Evolutionary conservation across 306 rosid species (phyloP).

Genomic region (Corylus avellana): DNA sequence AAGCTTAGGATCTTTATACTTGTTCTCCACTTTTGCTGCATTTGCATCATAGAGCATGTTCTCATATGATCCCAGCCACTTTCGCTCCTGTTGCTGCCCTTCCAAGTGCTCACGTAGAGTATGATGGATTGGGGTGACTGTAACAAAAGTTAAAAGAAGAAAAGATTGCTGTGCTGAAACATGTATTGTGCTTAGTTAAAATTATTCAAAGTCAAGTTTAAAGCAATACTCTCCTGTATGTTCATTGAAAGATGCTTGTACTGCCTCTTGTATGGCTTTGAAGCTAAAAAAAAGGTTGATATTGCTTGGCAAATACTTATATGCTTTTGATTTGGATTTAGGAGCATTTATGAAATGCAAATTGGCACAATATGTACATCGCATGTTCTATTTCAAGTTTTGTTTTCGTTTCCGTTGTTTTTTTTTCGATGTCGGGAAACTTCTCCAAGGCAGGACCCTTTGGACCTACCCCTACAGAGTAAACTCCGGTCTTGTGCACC

Average conservation of each 20-base stretch:
- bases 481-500: too few relatives aligned
- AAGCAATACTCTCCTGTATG: background rate
- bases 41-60: background rate
- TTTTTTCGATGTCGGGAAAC: too few relatives aligned
- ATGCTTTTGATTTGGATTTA: background rate
- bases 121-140: background rate
- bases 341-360: background rate
- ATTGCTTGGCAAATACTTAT: background rate
- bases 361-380: background rate
- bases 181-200: background rate
- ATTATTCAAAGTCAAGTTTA: background rate
- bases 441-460: too few relatives aligned
- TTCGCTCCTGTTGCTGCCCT: background rate
- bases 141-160: background rate
- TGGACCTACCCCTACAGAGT: too few relatives aligned
- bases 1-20: background rate
- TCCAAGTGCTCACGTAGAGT: background rate
- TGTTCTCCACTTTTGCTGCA: background rate
- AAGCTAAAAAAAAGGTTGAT: background rate
- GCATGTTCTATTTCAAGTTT: background rate
- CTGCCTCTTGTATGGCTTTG: background rate
- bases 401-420: background rate
- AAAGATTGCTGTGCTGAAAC: background rate
- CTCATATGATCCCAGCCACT: background rate
- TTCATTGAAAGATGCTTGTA: background rate